These are phyloP conservation scores for Lasiodiplodia sp. DNA, from an alignment of 2,329 filamentous ascomycete genomes.

Conservation along the genomic window DNA sequence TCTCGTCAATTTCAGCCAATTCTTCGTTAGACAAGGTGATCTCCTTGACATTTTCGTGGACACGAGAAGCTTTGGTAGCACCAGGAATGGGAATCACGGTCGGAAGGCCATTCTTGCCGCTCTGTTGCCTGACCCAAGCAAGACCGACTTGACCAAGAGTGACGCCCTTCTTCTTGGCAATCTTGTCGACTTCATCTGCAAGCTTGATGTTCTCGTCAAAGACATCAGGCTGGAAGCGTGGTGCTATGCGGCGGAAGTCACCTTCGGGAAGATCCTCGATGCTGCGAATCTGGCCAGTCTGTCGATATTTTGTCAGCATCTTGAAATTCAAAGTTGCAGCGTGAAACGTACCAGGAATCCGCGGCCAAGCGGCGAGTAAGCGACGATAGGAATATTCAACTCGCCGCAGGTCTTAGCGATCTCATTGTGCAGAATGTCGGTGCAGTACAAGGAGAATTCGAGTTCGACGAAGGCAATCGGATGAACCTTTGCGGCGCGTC, in stretches of 20 bases:
- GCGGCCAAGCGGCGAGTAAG: constrained; percentile 73
- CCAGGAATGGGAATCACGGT: constrained; percentile 72
- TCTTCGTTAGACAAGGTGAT: constrained; percentile 56
- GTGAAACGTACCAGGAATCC: constrained; percentile 54
- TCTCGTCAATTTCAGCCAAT: constrained; percentile 59
- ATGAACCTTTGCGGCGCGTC: constrained; percentile 59
- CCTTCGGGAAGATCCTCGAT: constrained; percentile 63
- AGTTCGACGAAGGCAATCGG: constrained; percentile 67
- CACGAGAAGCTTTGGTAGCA: constrained; percentile 62
- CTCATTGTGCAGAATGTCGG: constrained; percentile 65
- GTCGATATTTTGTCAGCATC: not conserved
- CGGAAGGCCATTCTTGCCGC: constrained; percentile 60
- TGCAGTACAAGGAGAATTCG: constrained; percentile 65
- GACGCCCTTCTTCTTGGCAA: constrained; percentile 66
- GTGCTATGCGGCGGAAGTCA: constrained; percentile 57
- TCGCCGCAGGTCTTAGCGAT: constrained; percentile 65
- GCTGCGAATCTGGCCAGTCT: constrained; percentile 52
- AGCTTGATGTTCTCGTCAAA: constrained; percentile 72
- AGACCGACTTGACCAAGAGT: constrained; percentile 71
- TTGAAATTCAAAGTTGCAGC: too few relatives aligned
- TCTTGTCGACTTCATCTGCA: constrained; percentile 62
- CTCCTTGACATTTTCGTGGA: constrained; percentile 64
- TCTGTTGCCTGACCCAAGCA: constrained; percentile 64
- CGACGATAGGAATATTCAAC: constrained; percentile 71
- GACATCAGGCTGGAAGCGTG: constrained; percentile 69